Evolutionary conservation across 441 rosid species (phyloP), one percentile per base, ranked within the genome.

Genomic region (Manihot esculenta): DNA sequence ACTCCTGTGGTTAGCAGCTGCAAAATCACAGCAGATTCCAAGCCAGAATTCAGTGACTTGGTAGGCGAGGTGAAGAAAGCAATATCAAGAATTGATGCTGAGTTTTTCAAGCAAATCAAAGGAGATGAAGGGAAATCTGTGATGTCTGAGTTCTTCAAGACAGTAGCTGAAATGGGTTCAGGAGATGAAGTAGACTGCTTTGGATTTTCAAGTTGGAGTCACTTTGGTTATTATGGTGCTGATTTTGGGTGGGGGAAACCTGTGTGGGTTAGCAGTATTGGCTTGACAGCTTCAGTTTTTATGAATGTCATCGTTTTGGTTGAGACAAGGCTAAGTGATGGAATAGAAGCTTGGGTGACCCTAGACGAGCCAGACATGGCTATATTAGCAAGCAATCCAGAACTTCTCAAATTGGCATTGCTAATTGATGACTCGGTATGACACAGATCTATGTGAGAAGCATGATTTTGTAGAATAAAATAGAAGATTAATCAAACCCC

Each of bases 231-330:
- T 44, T 73, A 81, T 26, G 77, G 66, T 11, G 66, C 64, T 44
- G 83, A 83, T 71, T 83, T 81, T 72, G 80, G 84, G 59, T 83
- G 79, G 81, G 84, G 78, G 27, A 76, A 53, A 20, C 84, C 81
- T 21, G 62, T 67, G 7, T 81, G 84, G 87, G 80, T 76, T n/a
- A 72, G 75, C 50, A 63, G 84, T 51, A 21, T 71, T 27, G 82
- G 77, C 18, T 18, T 59, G 53, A 66, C 47, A 23, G 67, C 74
- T 26, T 20, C 79, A 4, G 56, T 51, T 10, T 63, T 76, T 30
- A 1, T 80, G 69, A 88, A 86, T 74, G 69, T 88, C 7, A 45
- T 80, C 7, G 66, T 79, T 35, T 71, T 80, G 71, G 63, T 10
- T 3, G 84, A 75, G 50, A 75, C 77, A 51, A 74, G 35, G 42